Conservation (phyloP, 2,329 filamentous ascomycete genomes). For the Colletotrichum godetiae region DNA sequence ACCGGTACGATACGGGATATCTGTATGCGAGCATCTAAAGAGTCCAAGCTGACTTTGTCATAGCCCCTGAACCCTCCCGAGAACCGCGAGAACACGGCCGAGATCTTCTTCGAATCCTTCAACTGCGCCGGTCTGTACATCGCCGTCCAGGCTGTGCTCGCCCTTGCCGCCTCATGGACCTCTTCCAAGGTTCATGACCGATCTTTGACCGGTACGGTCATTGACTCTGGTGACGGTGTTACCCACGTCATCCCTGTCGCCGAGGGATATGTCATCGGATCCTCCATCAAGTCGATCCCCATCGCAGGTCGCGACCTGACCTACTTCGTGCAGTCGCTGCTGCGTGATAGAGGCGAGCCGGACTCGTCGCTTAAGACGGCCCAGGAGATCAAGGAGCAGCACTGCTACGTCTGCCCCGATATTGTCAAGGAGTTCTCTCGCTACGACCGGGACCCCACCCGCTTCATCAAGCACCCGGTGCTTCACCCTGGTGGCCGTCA, state of each 20-base stretch:
- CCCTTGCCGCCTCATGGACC: conserved; percentile 97
- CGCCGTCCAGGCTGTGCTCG: conserved; percentile 96
- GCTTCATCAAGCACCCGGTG: conserved; percentile 91
- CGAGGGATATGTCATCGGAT: conserved; percentile 98
- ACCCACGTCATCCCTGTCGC: conserved; percentile 99
- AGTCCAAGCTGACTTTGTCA: conserved; percentile 34
- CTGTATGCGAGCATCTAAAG: not conserved
- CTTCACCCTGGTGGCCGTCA: conserved; percentile 86
- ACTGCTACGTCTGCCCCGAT: conserved; percentile 98
- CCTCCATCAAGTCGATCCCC: conserved; percentile 98
- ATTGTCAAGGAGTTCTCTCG: conserved; percentile 98
- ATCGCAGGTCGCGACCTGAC: conserved; percentile 98
- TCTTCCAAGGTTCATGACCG: conserved; percentile 97
- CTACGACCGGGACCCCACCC: conserved; percentile 91
- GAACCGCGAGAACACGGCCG: conserved; percentile 98
- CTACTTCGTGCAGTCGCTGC: conserved; percentile 96
- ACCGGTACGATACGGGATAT: conserved; percentile 70
- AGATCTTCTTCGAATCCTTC: conserved; percentile 99
- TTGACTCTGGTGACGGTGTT: conserved; percentile 98
- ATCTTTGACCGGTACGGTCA: conserved; percentile 95
- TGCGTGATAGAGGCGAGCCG: conserved; percentile 94
- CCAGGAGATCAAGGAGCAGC: conserved; percentile 98
- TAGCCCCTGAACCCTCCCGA: conserved; percentile 97
- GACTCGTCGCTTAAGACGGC: conserved; percentile 98
- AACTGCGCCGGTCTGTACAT: conserved; percentile 99